phyloP scores from a whole-genome alignment of 495 filamentous ascomycete genomes.

The Clavariopsis aquatica region DNA sequence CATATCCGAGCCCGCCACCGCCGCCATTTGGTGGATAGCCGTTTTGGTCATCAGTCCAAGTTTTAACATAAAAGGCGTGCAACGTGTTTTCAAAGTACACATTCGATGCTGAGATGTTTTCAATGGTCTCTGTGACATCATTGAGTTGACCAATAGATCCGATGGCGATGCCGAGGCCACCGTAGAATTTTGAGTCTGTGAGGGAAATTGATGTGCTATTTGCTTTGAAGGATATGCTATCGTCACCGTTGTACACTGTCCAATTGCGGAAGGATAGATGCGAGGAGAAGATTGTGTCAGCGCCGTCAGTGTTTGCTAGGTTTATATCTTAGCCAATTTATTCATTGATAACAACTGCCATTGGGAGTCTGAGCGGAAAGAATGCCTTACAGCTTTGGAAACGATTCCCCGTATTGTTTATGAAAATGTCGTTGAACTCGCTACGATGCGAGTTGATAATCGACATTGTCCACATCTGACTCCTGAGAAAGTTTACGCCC shows the following conservation, averaged over 20 bases:
- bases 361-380: background rate
- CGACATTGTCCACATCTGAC: constrained; percentile 51
- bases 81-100: constrained; percentile 45
- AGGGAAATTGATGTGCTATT: constrained; percentile 36
- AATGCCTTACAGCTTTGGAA: constrained; percentile 2
- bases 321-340: background rate
- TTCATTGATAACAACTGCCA: too few species aligned
- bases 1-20: constrained; percentile 9
- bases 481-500: constrained; percentile 46
- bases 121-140: constrained; percentile 45
- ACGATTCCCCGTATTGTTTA: constrained; percentile 44
- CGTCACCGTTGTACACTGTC: constrained; percentile 37
- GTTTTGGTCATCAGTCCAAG: constrained; percentile 11
- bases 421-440: constrained; percentile 48
- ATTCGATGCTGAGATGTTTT: constrained; percentile 43
- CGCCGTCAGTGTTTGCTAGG: constrained; percentile 26
- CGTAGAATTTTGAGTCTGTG: constrained; percentile 26
- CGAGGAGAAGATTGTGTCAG: constrained; percentile 21
- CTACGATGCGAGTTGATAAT: constrained; percentile 47
- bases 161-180: constrained; percentile 44
- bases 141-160: constrained; percentile 54
- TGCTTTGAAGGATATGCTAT: constrained; percentile 38
- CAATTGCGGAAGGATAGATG: constrained; percentile 34
- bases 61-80: constrained; percentile 51
- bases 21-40: constrained; percentile 16